Evolutionary conservation across 768 basidiomycete genomes (phyloP), one percentile per base, ranked within the genome.

Genomic region (Favolaschia claudopus): DNA sequence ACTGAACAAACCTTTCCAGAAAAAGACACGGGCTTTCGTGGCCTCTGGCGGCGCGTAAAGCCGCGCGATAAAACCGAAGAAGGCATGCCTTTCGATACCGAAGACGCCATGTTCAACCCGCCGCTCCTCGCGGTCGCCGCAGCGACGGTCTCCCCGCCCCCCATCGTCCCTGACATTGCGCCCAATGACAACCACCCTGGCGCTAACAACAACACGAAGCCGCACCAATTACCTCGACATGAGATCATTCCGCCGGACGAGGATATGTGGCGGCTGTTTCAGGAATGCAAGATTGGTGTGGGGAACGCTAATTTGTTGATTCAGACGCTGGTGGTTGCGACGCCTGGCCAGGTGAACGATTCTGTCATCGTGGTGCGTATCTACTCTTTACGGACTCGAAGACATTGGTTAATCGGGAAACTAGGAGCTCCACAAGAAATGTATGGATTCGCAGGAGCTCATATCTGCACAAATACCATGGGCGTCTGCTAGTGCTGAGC

Each of bases 401-500:
- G n/a, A n/a, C n/a, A n/a, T n/a, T n/a, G n/a, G n/a, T n/a, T n/a
- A n/a, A n/a, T n/a, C n/a, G n/a, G n/a, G n/a, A n/a, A n/a, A n/a
- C n/a, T 69, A 96, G 93, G 95, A 96, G 75, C 95, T 95, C 67
- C 85, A 92, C 66, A 67, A 72, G 15, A 92, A 92, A 68, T 95
- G 93, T 70, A 82, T 85, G 28, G 80, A 84, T 4, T 94, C 92
- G 3, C 93, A 94, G 72, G 94, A 95, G 59, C 82, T 95, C 12
- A 86, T 96, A 25, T 89, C 80, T 62, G 87, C 89, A 12, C 95
- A 96, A 73, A 95, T 97, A 66, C 87, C 91, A 7, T 96, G 95
- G 95, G 95, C 95, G 5, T 84, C 87, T 20, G 88, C 93, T 1
- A 84, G 88, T 14, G 94, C 94, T 1, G 89, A 91, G 64, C 85